These are phyloP conservation scores for Candida albicans DNA, from an alignment of 1,139 yeast species.

Conservation along the genomic window DNA sequence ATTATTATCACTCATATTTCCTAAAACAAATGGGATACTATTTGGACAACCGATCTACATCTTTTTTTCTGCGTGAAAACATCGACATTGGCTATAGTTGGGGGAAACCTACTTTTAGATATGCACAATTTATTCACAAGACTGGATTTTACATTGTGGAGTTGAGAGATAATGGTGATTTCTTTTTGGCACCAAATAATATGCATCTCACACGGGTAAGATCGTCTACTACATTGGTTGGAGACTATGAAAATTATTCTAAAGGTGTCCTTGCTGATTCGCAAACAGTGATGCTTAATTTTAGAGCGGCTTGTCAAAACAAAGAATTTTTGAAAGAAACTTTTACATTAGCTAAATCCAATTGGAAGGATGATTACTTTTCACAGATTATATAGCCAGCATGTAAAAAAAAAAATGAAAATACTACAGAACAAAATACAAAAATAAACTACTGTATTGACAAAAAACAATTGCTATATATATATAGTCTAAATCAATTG, in stretches of 20 bases:
- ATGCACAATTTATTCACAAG: constrained; percentile 85
- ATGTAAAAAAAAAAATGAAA: constrained; percentile 11
- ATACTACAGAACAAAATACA: neutral
- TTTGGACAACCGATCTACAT: constrained; percentile 78
- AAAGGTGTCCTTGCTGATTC: constrained; percentile 52
- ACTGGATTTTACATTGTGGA: constrained; percentile 92
- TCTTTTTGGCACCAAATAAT: constrained; percentile 80
- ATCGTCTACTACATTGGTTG: constrained; percentile 25
- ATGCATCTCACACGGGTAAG: constrained; percentile 68
- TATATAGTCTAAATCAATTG: constrained; percentile 18
- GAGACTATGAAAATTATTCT: constrained; percentile 27
- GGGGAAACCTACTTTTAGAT: constrained; percentile 84
- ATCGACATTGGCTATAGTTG: constrained; percentile 76
- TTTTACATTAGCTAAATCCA: constrained; percentile 58
- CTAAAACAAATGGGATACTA: constrained; percentile 71
- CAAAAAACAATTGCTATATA: neutral
- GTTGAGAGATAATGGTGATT: constrained; percentile 74
- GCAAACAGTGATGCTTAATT: constrained; percentile 69
- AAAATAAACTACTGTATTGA: too few species aligned
- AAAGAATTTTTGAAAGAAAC: constrained; percentile 46
- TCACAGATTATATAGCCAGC: constrained; percentile 11
- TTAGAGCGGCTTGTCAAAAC: constrained; percentile 62
- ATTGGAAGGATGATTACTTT: constrained; percentile 39
- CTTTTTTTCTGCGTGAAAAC: constrained; percentile 52
- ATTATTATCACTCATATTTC: constrained; percentile 63